Conservation (phyloP, 2,329 filamentous ascomycete species). For the Colletotrichum orbiculare region DNA sequence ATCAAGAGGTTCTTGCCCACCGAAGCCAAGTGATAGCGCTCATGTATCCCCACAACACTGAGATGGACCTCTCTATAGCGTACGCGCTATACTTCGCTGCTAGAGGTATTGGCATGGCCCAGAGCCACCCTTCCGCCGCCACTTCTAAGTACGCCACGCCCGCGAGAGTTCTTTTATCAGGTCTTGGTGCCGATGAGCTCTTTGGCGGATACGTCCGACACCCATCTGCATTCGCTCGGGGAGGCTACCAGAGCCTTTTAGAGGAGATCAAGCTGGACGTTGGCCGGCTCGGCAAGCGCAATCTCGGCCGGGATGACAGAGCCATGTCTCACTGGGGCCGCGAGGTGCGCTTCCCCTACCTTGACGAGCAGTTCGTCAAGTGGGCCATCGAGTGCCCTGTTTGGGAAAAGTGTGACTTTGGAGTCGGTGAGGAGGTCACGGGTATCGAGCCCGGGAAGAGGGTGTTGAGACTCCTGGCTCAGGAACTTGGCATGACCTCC, state of each 20-base stretch:
- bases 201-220: conserved; percentile 95
- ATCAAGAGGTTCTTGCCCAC: conserved; percentile 76
- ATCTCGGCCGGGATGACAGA: conserved; percentile 92
- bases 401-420: conserved; percentile 89
- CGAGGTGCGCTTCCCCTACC: conserved; percentile 89
- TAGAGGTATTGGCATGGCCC: conserved; percentile 71
- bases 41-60: conserved; percentile 94
- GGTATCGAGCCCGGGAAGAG: conserved; percentile 83
- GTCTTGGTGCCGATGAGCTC: conserved; percentile 93
- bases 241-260: conserved; percentile 77
- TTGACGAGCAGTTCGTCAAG: conserved; percentile 87
- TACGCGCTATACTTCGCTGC: conserved; percentile 95
- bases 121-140: conserved; percentile 43
- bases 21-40: conserved; percentile 77
- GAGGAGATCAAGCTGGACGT: conserved; percentile 90
- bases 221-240: conserved; percentile 76
- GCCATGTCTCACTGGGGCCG: conserved; percentile 90
- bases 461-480: conserved; percentile 80
- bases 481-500: conserved; percentile 74
- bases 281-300: conserved; percentile 87
- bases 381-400: conserved; percentile 82
- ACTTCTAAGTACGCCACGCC: conserved; percentile 68
- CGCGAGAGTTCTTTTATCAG: conserved; percentile 88
- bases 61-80: conserved; percentile 98
- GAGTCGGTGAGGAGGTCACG: conserved; percentile 35